These are phyloP conservation scores for Ascochyta koolunga DNA, from an alignment of 2,329 filamentous ascomycete genomes.

Conservation along the genomic window DNA sequence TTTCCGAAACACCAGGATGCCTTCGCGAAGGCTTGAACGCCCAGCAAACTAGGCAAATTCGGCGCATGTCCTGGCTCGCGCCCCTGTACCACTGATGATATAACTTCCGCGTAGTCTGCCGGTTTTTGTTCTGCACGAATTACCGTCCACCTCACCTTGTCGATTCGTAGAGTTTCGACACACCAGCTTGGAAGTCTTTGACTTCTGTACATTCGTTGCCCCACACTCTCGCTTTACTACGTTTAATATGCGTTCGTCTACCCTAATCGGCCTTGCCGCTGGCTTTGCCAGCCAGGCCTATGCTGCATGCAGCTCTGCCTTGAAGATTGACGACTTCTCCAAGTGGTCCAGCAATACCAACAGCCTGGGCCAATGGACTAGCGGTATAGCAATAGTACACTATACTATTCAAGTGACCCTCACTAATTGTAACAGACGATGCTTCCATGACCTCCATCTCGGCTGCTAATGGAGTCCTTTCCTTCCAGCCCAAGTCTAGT, in stretches of 20 bases:
- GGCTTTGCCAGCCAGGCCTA: constrained; percentile 35
- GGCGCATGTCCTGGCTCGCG: constrained; percentile 29
- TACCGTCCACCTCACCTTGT: constrained; percentile 30
- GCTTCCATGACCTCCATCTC: constrained; percentile 54
- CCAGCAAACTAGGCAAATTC: constrained; percentile 34
- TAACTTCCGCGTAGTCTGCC: constrained; percentile 27
- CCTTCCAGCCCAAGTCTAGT: constrained; percentile 56
- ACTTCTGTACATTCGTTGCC: constrained; percentile 50
- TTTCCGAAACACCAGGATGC: constrained; percentile 20
- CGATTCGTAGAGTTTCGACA: constrained; percentile 24
- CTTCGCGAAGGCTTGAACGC: constrained; percentile 29
- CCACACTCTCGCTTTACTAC: constrained; percentile 33
- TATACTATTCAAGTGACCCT: not conserved
- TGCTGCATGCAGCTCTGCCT: constrained; percentile 44
- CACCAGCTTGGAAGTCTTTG: constrained; percentile 37
- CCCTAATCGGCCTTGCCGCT: constrained; percentile 43
- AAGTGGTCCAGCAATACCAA: constrained; percentile 46
- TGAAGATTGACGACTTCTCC: constrained; percentile 50
- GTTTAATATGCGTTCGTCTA: constrained; percentile 38
- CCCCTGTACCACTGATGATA: constrained; percentile 23
- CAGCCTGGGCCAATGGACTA: constrained; percentile 44
- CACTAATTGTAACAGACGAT: constrained; percentile 52
- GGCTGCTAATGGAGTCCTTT: constrained; percentile 53
- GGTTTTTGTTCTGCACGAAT: constrained; percentile 20
- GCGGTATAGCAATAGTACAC: constrained; percentile 30